phyloP scores from a whole-genome alignment of 768 basidiomycete species.

The Tylopilus sp. region DNA sequence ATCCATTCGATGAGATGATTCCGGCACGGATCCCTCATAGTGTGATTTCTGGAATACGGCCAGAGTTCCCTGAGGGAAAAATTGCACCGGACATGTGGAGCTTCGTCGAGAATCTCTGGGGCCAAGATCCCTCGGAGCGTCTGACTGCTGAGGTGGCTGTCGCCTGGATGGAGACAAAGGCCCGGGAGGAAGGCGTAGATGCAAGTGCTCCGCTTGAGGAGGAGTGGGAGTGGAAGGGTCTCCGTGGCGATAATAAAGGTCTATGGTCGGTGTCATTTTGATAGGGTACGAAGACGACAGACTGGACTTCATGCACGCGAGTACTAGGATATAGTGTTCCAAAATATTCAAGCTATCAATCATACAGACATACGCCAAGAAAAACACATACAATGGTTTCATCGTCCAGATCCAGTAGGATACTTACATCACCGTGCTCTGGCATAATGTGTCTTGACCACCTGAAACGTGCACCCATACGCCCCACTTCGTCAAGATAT shows the following conservation, averaged over 20 bases:
- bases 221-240: slow-evolving; percentile 17
- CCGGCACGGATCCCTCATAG: not conserved
- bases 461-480: slow-evolving; percentile 17
- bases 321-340: not conserved
- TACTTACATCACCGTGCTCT: not conserved
- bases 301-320: no score
- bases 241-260: not conserved
- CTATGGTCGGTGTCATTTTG: slow-evolving; percentile 13
- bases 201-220: slow-evolving; percentile 9
- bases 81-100: slow-evolving; percentile 27
- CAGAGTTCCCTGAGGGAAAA: slow-evolving; percentile 13
- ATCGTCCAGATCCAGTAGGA: not conserved
- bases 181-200: slow-evolving; percentile 4
- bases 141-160: slow-evolving; percentile 22
- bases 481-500: slow-evolving; percentile 20
- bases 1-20: slow-evolving; percentile 4
- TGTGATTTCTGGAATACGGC: slow-evolving; percentile 4
- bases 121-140: slow-evolving; percentile 12
- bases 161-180: slow-evolving; percentile 24
- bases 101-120: slow-evolving; percentile 31
- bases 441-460: not conserved
- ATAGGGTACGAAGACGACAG: not conserved
- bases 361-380: not conserved
- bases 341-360: not conserved
- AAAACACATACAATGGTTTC: not conserved